phyloP scores from a whole-genome alignment of 352 stramenopile species.

The Phytophthora idaei region DNA sequence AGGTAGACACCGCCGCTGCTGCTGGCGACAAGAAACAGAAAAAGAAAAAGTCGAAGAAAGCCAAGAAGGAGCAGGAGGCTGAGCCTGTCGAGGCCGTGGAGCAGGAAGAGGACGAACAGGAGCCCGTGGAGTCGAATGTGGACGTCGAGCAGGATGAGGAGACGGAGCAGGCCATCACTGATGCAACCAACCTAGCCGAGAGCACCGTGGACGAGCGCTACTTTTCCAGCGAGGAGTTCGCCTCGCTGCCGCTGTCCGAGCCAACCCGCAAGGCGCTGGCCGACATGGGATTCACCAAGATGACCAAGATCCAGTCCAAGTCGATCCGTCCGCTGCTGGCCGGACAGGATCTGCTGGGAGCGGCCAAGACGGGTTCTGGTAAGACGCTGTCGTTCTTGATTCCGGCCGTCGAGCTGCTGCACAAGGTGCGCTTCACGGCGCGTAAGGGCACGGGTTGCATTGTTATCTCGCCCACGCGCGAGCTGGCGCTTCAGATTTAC shows the following conservation, averaged over 20 bases:
- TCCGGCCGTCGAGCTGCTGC: constrained; percentile 96
- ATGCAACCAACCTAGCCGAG: constrained; percentile 44
- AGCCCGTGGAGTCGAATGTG: constrained; percentile 26
- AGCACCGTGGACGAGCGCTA: constrained; percentile 75
- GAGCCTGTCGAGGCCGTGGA: constrained; percentile 30
- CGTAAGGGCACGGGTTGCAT: constrained; percentile 98
- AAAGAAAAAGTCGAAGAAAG: constrained; percentile 48
- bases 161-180: constrained; percentile 61
- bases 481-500: constrained; percentile 99
- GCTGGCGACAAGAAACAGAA: constrained; percentile 31
- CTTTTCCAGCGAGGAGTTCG: constrained; percentile 90
- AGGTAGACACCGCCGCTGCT: constrained; percentile 4
- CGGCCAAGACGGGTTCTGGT: constrained; percentile 97
- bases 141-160: constrained; percentile 62
- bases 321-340: constrained; percentile 95
- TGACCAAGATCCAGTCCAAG: constrained; percentile 98
- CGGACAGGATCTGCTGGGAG: constrained; percentile 97
- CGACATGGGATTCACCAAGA: constrained; percentile 93
- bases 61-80: constrained; percentile 30
- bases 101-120: constrained; percentile 30
- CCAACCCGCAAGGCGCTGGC: constrained; percentile 89
- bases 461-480: constrained; percentile 97
- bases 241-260: constrained; percentile 92
- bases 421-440: constrained; percentile 96
- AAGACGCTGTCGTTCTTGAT: constrained; percentile 99